Percentiles rank a stretch among this genome's conserved stretches.
phyloP scores from a whole-genome alignment of 495 filamentous ascomycete species.

The Aspergillus sclerotioniger region DNA sequence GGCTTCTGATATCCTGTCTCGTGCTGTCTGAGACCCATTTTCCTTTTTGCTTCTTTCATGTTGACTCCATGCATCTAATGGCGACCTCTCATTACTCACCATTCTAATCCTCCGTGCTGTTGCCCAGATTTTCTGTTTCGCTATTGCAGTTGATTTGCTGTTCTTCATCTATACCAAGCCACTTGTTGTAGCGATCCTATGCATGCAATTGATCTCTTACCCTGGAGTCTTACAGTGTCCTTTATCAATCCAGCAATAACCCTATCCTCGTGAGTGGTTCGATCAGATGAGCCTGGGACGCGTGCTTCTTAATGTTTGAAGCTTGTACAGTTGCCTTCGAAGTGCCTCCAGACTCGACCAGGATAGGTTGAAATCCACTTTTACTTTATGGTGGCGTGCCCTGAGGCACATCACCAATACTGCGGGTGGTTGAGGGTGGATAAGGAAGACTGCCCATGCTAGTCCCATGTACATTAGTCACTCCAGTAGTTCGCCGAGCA shows the following conservation, averaged over 20 bases:
- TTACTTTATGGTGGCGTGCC: too few species aligned
- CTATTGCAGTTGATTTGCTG: neutral
- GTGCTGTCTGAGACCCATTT: conserved; percentile 23
- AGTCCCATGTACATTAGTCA: neutral
- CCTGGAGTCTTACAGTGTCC: neutral
- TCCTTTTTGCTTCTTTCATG: conserved; percentile 19
- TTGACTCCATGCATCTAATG: conserved; percentile 9
- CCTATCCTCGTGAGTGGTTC: neutral
- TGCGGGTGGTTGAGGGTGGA: neutral
- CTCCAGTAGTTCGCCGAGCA: neutral
- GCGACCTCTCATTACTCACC: conserved; percentile 3
- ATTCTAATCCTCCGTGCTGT: neutral
- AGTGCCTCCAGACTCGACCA: neutral
- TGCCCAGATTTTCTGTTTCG: neutral
- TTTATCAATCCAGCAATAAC: neutral
- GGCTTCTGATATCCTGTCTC: conserved; percentile 26
- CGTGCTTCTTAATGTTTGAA: neutral
- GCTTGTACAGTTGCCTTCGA: neutral
- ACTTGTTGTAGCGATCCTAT: neutral
- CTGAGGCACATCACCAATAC: too few species aligned
- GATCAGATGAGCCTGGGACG: neutral
- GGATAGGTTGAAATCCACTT: neutral
- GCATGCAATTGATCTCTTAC: neutral
- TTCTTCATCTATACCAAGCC: neutral
- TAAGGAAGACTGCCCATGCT: neutral